Evolutionary conservation across 441 rosid genomes (phyloP).

Genomic region (Gossypium aridum): DNA sequence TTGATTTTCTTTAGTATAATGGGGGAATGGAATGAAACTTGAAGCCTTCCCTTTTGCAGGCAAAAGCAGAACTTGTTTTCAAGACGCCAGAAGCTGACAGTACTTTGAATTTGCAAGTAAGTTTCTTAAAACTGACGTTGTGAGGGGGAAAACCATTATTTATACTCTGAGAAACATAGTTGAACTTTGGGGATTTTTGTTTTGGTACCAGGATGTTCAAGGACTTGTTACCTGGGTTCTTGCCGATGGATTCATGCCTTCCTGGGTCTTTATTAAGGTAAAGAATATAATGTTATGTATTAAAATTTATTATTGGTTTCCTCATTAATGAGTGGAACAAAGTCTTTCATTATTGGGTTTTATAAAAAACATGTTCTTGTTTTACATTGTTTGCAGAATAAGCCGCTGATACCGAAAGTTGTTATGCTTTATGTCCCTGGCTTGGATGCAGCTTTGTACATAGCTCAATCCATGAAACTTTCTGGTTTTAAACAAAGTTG

Average conservation of each 20-base stretch:
- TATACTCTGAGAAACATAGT: not conserved
- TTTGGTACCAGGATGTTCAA: conserved; percentile 67
- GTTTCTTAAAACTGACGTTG: conserved; percentile 5
- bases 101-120: conserved; percentile 69
- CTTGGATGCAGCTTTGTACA: conserved; percentile 78
- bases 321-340: not conserved
- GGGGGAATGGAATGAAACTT: not conserved
- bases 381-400: conserved; percentile 62
- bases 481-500: conserved; percentile 60
- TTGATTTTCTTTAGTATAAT: not conserved
- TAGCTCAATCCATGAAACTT: conserved; percentile 67
- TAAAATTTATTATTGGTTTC: not conserved
- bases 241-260: conserved; percentile 86
- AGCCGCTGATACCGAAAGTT: conserved; percentile 87
- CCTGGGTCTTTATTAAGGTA: conserved; percentile 93
- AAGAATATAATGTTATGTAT: not conserved
- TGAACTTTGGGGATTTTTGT: conserved; percentile 3
- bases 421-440: conserved; percentile 91
- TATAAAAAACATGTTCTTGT: not conserved
- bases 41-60: conserved; percentile 40
- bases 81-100: conserved; percentile 49
- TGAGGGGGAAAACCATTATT: not conserved
- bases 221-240: conserved; percentile 98
- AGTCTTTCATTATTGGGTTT: not conserved
- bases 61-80: conserved; percentile 71